These are phyloP conservation scores for Vigna unguiculata DNA, from an alignment of 306 rosid species.

Conservation along the genomic window DNA sequence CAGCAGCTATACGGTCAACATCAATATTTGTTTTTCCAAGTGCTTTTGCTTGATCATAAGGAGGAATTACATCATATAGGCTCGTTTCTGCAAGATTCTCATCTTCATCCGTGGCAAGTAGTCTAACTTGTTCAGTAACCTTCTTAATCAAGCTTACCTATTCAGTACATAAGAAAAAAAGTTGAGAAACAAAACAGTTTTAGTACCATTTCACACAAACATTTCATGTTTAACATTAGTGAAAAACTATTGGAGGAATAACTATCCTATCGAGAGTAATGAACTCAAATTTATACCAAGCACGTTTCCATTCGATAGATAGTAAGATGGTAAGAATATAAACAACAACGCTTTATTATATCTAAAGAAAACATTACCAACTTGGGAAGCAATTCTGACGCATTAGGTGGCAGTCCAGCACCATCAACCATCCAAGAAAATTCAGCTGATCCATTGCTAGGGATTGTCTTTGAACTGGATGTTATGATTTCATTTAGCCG, in stretches of 20 bases:
- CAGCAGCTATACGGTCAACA: constrained; percentile 93
- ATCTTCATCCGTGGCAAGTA: constrained; percentile 82
- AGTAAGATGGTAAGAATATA: neutral
- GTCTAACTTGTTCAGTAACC: constrained; percentile 94
- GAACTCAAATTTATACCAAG: neutral
- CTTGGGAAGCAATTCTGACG: constrained; percentile 80
- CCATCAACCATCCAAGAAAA: constrained; percentile 95
- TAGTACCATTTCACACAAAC: constrained; percentile 9
- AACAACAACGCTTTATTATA: constrained; percentile 22
- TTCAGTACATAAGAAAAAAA: constrained; percentile 33
- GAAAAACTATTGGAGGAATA: constrained; percentile 12
- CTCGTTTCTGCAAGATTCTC: constrained; percentile 70
- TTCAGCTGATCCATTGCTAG: constrained; percentile 55
- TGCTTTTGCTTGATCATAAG: constrained; percentile 98
- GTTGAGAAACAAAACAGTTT: constrained; percentile 30
- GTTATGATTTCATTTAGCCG: constrained; percentile 88
- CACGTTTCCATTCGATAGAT: constrained; percentile 1
- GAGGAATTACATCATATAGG: constrained; percentile 78
- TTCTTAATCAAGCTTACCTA: constrained; percentile 83
- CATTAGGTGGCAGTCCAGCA: constrained; percentile 85
- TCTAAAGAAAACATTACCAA: constrained; percentile 63
- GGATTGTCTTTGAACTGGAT: constrained; percentile 55
- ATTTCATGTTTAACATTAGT: constrained; percentile 21
- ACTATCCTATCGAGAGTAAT: constrained; percentile 23
- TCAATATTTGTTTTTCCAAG: constrained; percentile 96